A percentile compares a stretch with the other conserved stretches of the same genome.
These are phyloP conservation scores for Candida succiphila DNA, from an alignment of 805 yeast species.

Conservation along the genomic window DNA sequence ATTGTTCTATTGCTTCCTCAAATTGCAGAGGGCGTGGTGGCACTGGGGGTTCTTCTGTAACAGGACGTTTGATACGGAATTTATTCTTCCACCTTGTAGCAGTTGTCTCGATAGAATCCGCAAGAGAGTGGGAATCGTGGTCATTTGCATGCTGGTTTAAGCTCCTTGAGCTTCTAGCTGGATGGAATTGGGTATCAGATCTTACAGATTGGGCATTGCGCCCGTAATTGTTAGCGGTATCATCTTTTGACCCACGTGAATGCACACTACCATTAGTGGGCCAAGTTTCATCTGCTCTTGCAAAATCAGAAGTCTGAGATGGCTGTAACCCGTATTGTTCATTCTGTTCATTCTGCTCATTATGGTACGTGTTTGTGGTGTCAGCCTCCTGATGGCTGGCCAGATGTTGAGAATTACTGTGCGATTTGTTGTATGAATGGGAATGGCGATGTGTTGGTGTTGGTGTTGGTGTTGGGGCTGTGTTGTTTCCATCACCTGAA, in stretches of 20 bases:
- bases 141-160: neutral
- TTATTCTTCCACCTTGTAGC: neutral
- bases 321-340: neutral
- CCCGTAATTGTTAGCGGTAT: neutral
- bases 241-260: neutral
- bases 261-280: neutral
- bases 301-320: neutral
- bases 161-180: neutral
- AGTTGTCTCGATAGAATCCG: neutral
- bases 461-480: too few relatives aligned
- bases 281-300: neutral
- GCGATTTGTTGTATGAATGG: neutral
- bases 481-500: too few relatives aligned
- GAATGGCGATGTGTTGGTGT: neutral
- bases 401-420: neutral
- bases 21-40: constrained; percentile 13
- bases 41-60: too few relatives aligned
- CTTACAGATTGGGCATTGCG: too few relatives aligned
- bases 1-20: constrained; percentile 46
- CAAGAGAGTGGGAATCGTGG: neutral
- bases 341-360: neutral
- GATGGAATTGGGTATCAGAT: neutral
- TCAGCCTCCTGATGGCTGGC: too few relatives aligned
- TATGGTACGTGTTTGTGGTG: too few relatives aligned
- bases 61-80: neutral